Conservation (phyloP, 257 asterid species). For the Solanum lignicaule region DNA sequence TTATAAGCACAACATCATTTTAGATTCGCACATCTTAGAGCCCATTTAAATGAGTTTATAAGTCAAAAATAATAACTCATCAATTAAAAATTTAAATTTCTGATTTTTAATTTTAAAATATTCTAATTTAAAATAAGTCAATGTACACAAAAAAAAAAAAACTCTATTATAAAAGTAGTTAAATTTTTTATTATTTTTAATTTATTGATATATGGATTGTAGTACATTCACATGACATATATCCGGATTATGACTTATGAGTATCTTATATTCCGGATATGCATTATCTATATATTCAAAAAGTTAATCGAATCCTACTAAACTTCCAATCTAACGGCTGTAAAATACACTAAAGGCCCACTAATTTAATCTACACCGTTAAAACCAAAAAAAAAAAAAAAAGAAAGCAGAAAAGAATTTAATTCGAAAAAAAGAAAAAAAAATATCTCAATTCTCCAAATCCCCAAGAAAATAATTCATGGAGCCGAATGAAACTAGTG, state of each 20-base stretch:
- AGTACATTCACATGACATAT: neutral
- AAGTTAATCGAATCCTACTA: neutral
- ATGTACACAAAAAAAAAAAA: no score
- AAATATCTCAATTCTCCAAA: constrained; percentile 16
- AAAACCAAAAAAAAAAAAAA: neutral
- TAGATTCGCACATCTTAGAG: no score
- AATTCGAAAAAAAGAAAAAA: constrained; percentile 6
- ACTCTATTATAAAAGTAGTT: neutral
- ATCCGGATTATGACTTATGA: neutral
- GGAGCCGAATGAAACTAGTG: constrained; percentile 48
- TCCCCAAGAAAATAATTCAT: constrained; percentile 5
- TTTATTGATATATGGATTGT: no score
- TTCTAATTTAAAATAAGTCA: no score
- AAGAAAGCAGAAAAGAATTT: neutral
- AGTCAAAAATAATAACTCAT: no score
- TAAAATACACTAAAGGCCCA: neutral
- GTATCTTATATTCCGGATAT: neutral
- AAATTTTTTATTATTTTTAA: neutral
- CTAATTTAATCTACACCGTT: neutral
- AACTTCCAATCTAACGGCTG: neutral
- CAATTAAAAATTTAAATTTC: no score
- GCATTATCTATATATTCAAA: neutral
- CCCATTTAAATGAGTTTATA: no score
- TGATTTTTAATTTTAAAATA: no score
- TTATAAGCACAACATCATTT: no score